Conservation (phyloP, 2,329 filamentous ascomycete species). For the Colletotrichum australisinense region DNA sequence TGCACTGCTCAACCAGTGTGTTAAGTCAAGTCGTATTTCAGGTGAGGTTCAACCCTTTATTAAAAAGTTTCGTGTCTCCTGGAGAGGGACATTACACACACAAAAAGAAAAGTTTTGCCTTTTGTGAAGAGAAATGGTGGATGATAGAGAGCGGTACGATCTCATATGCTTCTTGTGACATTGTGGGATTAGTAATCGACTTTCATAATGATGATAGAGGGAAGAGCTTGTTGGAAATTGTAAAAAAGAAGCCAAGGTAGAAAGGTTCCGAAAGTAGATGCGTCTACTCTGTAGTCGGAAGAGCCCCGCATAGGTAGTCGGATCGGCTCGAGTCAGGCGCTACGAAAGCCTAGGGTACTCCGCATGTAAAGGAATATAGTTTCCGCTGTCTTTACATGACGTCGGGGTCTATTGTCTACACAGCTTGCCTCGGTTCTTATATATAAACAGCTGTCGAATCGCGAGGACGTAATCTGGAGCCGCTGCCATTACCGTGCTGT, state of each 20-base stretch:
- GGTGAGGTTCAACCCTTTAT: background rate
- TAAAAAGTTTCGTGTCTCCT: background rate
- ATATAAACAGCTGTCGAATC: background rate
- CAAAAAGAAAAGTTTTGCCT: too few species aligned
- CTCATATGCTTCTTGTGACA: background rate
- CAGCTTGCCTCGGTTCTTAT: background rate
- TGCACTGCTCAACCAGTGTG: background rate
- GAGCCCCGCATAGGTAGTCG: too few species aligned
- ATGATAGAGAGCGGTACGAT: too few species aligned
- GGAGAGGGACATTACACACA: background rate
- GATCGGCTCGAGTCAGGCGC: background rate
- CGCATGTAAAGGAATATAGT: background rate
- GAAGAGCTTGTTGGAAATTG: background rate
- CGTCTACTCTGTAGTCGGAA: background rate
- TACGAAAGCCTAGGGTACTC: background rate
- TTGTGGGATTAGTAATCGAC: background rate
- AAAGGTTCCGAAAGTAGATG: background rate
- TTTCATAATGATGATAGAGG: background rate
- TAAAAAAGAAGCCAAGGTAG: background rate
- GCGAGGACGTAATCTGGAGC: too few species aligned
- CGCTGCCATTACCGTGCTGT: background rate
- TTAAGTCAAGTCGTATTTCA: background rate
- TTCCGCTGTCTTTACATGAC: background rate
- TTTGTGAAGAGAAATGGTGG: too few species aligned
- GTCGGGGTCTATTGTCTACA: background rate